These are phyloP conservation scores for Coleophoma cylindrospora DNA, from an alignment of 2,329 filamentous ascomycete species.

Conservation along the genomic window DNA sequence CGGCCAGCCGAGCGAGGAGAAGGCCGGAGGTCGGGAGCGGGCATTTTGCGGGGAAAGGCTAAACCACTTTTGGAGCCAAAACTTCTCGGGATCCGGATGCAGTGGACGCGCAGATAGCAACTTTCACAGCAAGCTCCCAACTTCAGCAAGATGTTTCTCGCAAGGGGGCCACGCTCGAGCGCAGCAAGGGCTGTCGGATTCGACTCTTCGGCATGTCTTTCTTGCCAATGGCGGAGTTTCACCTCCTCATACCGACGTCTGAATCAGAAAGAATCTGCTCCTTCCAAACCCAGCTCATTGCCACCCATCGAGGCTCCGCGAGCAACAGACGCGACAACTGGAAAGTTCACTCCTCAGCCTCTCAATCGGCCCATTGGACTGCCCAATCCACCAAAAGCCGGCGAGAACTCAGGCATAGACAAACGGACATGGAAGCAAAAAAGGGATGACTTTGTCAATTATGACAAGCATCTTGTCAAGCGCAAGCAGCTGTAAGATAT, in stretches of 20 bases:
- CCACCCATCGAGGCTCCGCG: conserved; percentile 52
- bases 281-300: conserved; percentile 23
- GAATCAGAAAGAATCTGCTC: conserved; percentile 20
- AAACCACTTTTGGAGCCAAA: too few species aligned
- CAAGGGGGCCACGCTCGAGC: conserved; percentile 13
- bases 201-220: conserved; percentile 34
- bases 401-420: conserved; percentile 80
- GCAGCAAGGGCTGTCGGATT: conserved; percentile 4
- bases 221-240: conserved; percentile 49
- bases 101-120: too few species aligned
- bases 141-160: conserved; percentile 18
- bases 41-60: too few species aligned
- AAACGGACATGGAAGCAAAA: conserved; percentile 60
- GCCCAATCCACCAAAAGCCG: conserved; percentile 62
- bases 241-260: conserved; percentile 36
- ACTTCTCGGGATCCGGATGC: too few species aligned
- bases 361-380: conserved; percentile 78
- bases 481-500: conserved; percentile 65
- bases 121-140: not conserved
- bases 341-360: conserved; percentile 52
- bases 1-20: too few species aligned
- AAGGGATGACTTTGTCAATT: conserved; percentile 76
- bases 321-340: conserved; percentile 50
- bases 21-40: too few species aligned
- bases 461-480: conserved; percentile 75